Evolutionary conservation across 2,329 filamentous ascomycete genomes (phyloP).

Genomic region (Ceratocystis variospora): DNA sequence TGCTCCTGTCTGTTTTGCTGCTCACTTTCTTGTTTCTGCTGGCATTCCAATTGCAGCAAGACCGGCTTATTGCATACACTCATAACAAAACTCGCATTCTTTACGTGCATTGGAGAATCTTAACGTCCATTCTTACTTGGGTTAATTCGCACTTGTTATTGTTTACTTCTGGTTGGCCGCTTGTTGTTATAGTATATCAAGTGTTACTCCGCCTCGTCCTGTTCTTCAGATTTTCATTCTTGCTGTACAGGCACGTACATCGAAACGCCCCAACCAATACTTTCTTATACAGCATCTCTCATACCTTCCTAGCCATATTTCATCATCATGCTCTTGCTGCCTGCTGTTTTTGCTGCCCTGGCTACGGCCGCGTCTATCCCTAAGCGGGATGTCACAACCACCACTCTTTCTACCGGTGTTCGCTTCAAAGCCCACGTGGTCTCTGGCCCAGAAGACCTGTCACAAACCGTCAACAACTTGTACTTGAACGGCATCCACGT

Average conservation of each 20-base stretch:
- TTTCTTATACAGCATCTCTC: background rate
- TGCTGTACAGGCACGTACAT: background rate
- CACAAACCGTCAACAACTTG: slow-evolving; percentile 23
- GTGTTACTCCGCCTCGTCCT: background rate
- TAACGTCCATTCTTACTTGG: background rate
- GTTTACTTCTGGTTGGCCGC: background rate
- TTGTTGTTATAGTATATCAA: background rate
- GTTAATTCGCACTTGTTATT: background rate
- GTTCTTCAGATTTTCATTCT: background rate
- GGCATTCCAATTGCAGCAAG: background rate
- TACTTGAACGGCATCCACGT: slow-evolving; percentile 30
- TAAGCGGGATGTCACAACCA: slow-evolving; percentile 21
- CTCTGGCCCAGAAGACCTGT: slow-evolving; percentile 13
- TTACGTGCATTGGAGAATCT: background rate
- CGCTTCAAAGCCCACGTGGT: slow-evolving; percentile 34
- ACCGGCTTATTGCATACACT: background rate
- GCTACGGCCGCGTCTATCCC: slow-evolving; percentile 19
- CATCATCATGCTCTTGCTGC: slow-evolving; percentile 11
- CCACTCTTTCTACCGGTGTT: slow-evolving; percentile 27
- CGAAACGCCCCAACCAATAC: background rate
- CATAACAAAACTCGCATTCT: background rate
- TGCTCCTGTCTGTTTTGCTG: background rate
- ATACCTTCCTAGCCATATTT: background rate
- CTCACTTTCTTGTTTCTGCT: background rate
- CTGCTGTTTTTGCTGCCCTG: slow-evolving; percentile 8